Percentiles rank a stretch among this genome's conserved stretches.
Evolutionary conservation across 441 rosid species (phyloP).

Genomic region (Pelargonium cotyledonis): DNA sequence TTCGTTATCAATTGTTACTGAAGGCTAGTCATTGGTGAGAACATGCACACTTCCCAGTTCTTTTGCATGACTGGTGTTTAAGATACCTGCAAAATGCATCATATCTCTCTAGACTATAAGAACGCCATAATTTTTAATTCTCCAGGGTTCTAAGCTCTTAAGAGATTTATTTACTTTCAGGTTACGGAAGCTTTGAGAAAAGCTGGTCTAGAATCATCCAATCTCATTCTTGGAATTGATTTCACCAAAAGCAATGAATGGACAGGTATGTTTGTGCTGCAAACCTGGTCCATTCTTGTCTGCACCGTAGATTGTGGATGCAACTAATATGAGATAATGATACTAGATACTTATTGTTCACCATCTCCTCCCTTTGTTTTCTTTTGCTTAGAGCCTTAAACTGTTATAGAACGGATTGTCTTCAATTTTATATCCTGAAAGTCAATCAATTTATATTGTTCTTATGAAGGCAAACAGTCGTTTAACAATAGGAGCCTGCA

Average conservation of each 20-base stretch:
- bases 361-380: not conserved
- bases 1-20: not conserved
- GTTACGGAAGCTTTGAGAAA: slow-evolving; percentile 60
- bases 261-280: slow-evolving; percentile 46
- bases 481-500: slow-evolving; percentile 64
- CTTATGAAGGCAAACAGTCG: slow-evolving; percentile 43
- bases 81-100: not conserved
- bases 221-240: slow-evolving; percentile 81
- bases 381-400: no score
- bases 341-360: not conserved
- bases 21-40: not conserved
- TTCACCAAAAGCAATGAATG: slow-evolving; percentile 95
- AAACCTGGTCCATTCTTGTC: not conserved
- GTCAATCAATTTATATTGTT: slow-evolving; percentile 19
- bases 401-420: not conserved
- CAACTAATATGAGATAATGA: not conserved
- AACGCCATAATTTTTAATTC: not conserved
- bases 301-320: not conserved
- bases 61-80: not conserved
- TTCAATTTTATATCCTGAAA: slow-evolving; percentile 8
- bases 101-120: not conserved
- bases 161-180: slow-evolving; percentile 24
- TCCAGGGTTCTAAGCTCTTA: slow-evolving; percentile 4
- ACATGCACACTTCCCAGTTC: not conserved
- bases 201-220: slow-evolving; percentile 84